Evolutionary conservation across 257 asterid species (phyloP).

Genomic region (Petunia secreta): DNA sequence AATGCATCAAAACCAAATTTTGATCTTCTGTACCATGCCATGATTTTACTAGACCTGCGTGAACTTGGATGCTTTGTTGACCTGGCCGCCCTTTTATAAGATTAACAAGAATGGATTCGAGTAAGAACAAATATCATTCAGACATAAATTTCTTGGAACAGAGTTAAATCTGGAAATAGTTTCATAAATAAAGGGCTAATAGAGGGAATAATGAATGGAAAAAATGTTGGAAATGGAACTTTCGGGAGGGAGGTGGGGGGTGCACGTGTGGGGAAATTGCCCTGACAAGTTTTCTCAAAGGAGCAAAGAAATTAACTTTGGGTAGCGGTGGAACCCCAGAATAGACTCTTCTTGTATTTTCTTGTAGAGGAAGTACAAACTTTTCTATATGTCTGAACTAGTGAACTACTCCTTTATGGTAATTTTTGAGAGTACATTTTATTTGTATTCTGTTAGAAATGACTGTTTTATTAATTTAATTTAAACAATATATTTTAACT

Average conservation of each 20-base stretch:
- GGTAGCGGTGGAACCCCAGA: not conserved
- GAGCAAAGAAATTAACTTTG: not conserved
- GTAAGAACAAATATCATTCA: constrained; percentile 15
- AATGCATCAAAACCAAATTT: constrained; percentile 42
- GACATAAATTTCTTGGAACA: not conserved
- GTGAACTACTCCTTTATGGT: no score
- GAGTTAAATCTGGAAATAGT: not conserved
- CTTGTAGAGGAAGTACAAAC: no score
- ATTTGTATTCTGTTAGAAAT: no score
- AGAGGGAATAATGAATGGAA: not conserved
- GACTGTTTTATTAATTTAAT: no score
- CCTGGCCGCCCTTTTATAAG: no score
- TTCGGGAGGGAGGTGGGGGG: not conserved
- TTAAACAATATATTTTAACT: no score
- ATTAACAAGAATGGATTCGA: not conserved
- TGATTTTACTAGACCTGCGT: constrained; percentile 27
- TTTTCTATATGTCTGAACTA: no score
- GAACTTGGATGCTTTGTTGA: no score
- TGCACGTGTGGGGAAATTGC: constrained; percentile 30
- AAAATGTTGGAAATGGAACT: not conserved
- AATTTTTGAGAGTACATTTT: no score
- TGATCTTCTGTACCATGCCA: constrained; percentile 73
- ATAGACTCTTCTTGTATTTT: no score
- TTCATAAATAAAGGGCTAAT: not conserved
- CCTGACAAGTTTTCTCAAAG: not conserved